A percentile compares a stretch with the other conserved stretches of the same genome.
Evolutionary conservation across 108 stramenopile genomes (phyloP).

Genomic region (Stephanodiscus triporus): DNA sequence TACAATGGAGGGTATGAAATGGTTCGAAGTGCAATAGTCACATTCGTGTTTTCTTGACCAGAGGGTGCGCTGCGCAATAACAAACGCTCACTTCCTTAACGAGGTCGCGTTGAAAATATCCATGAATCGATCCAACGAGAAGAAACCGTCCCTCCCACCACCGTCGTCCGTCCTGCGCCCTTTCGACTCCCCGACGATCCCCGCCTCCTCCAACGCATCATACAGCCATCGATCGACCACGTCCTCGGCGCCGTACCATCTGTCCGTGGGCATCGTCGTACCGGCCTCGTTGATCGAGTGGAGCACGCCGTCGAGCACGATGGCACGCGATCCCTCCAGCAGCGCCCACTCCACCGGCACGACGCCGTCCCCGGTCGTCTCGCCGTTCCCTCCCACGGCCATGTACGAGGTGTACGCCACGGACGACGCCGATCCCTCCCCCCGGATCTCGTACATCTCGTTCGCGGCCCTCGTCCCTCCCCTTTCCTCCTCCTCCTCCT

Average conservation of each 20-base stretch:
- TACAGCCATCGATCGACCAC: conserved; percentile 79
- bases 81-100: too few species aligned
- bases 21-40: too few species aligned
- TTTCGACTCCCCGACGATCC: conserved; percentile 6
- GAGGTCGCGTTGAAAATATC: not conserved
- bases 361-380: conserved; percentile 81
- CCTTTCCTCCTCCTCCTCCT: conserved; percentile 43
- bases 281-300: conserved; percentile 89
- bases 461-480: conserved; percentile 44
- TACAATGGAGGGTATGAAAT: too few species aligned
- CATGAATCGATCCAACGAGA: conserved; percentile 2
- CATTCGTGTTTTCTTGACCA: too few species aligned
- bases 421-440: conserved; percentile 51
- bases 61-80: too few species aligned
- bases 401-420: conserved; percentile 80
- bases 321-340: conserved; percentile 75
- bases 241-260: conserved; percentile 86
- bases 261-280: conserved; percentile 68
- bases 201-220: conserved; percentile 44
- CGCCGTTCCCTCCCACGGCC: conserved; percentile 82
- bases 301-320: conserved; percentile 75
- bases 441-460: conserved; percentile 49
- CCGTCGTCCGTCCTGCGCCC: not conserved
- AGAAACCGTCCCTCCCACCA: not conserved
- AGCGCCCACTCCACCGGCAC: conserved; percentile 78